These are phyloP conservation scores for Pleurotus ostreatus DNA, from an alignment of 768 basidiomycete species.

Conservation along the genomic window DNA sequence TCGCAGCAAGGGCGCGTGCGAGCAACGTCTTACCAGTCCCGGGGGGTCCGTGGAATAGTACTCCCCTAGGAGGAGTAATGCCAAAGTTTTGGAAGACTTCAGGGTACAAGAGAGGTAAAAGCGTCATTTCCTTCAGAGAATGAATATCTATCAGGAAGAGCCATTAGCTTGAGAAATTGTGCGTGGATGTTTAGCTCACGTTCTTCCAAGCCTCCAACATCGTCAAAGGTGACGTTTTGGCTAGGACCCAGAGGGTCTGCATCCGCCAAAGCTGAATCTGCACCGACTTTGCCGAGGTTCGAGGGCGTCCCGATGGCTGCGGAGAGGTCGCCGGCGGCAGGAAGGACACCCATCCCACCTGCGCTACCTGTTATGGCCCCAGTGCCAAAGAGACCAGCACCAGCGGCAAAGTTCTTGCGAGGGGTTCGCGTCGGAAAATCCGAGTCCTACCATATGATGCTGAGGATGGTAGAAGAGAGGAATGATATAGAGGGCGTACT, in stretches of 20 bases:
- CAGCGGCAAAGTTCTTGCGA: conserved; percentile 53
- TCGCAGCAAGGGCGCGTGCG: conserved; percentile 91
- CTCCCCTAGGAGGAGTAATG: conserved; percentile 93
- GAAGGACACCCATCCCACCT: conserved; percentile 38
- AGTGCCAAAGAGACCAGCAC: conserved; percentile 49
- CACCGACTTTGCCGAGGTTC: conserved; percentile 77
- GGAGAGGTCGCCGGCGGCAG: conserved; percentile 56
- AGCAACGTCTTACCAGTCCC: conserved; percentile 98
- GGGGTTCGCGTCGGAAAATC: conserved; percentile 66
- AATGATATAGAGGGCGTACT: conserved; percentile 26
- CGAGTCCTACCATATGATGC: conserved; percentile 51
- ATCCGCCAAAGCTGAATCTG: conserved; percentile 73
- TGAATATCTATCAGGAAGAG: conserved; percentile 70
- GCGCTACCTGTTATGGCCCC: conserved; percentile 40
- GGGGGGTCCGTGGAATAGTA: conserved; percentile 96
- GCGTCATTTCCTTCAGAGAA: conserved; percentile 96
- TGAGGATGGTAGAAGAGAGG: conserved; percentile 1
- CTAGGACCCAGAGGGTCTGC: conserved; percentile 95
- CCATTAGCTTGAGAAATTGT: conserved; percentile 1
- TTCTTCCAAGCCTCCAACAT: conserved; percentile 93
- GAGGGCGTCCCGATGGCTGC: conserved; percentile 77
- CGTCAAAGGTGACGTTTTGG: conserved; percentile 90
- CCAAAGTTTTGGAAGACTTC: conserved; percentile 94
- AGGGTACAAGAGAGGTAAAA: conserved; percentile 91
- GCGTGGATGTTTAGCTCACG: conserved; percentile 46